Percentiles rank a stretch among this genome's conserved stretches.
These are phyloP conservation scores for Tinospora cordifolia DNA, from an alignment of 164 flowering plant species.

Conservation along the genomic window DNA sequence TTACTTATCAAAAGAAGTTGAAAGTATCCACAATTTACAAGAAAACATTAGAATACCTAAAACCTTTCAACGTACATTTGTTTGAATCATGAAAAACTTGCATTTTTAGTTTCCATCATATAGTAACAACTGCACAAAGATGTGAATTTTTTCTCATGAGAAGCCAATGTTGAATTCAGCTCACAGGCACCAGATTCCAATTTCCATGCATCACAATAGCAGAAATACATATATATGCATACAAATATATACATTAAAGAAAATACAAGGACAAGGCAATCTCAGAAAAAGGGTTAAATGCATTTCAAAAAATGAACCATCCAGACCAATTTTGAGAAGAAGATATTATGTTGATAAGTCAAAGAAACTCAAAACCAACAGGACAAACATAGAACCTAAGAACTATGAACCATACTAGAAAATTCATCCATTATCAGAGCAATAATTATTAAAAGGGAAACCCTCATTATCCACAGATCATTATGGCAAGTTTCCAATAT, in stretches of 20 bases:
- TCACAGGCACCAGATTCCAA: conserved; percentile 2
- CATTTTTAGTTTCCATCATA: conserved; percentile 4
- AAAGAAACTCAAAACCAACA: background rate
- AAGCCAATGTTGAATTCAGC: background rate
- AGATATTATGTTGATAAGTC: background rate
- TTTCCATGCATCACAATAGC: background rate
- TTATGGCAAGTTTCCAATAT: background rate
- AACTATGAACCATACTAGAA: background rate
- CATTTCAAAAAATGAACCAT: background rate
- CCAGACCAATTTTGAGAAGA: background rate
- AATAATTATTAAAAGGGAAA: background rate
- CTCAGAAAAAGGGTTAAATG: background rate
- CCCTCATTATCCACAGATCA: background rate
- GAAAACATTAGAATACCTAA: background rate
- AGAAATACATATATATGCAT: background rate
- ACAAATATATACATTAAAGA: background rate
- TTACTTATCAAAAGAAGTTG: too few relatives aligned
- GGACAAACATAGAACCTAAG: background rate
- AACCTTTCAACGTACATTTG: background rate
- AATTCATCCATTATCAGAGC: background rate
- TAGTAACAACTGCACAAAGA: conserved; percentile 4
- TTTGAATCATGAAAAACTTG: conserved; percentile 1
- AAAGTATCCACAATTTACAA: background rate
- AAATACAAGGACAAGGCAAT: background rate
- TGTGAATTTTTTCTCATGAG: background rate